These are phyloP conservation scores for Craspedostauros australis DNA, from an alignment of 108 stramenopile genomes.

Conservation along the genomic window DNA sequence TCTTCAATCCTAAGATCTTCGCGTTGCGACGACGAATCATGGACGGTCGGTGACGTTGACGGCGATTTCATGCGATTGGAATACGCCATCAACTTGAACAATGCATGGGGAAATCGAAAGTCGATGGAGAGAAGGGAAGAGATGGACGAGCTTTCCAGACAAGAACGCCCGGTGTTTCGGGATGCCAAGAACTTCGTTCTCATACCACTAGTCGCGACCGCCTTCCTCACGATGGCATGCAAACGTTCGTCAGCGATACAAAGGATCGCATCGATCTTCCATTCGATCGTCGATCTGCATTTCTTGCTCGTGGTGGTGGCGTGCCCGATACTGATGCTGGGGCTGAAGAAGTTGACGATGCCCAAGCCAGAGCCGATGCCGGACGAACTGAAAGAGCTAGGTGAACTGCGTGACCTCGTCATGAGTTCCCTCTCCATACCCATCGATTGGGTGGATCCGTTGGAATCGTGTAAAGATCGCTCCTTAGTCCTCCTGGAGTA, in stretches of 20 bases:
- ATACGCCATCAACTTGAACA: conserved; percentile 16
- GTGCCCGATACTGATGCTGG: conserved; percentile 12
- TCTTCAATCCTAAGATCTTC: no score
- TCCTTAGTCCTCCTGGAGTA: conserved; percentile 52
- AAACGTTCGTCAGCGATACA: neutral
- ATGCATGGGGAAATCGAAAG: conserved; percentile 18
- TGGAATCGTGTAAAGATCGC: conserved; percentile 18
- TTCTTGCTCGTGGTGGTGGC: conserved; percentile 30
- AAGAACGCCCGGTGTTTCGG: conserved; percentile 8
- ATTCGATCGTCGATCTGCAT: conserved; percentile 10
- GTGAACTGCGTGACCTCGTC: neutral
- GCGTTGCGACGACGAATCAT: neutral
- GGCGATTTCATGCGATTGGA: conserved; percentile 19
- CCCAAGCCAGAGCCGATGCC: conserved; percentile 18
- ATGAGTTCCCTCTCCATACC: neutral
- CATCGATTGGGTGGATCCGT: conserved; percentile 6
- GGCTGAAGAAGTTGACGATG: neutral
- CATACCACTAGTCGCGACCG: conserved; percentile 10
- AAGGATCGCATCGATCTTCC: neutral
- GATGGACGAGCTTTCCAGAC: conserved; percentile 11
- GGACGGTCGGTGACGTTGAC: conserved; percentile 16
- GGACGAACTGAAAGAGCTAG: conserved; percentile 12
- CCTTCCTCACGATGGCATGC: conserved; percentile 1
- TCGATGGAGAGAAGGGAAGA: conserved; percentile 12
- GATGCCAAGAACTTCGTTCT: conserved; percentile 11